Conservation (phyloP, 768 basidiomycete genomes). For the Russula virescens region DNA sequence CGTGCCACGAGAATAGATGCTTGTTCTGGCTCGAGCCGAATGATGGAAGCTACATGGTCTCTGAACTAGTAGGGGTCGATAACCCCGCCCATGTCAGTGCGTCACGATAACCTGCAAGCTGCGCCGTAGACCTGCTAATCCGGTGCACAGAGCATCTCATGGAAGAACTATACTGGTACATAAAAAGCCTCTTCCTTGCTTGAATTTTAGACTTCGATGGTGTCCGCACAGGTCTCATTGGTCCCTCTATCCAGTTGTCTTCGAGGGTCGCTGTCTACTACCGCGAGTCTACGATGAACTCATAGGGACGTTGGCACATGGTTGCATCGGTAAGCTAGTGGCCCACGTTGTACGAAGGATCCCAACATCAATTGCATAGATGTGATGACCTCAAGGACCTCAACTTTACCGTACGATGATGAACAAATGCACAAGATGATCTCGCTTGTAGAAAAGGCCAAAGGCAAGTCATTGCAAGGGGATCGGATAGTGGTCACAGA, state of each 20-base stretch:
- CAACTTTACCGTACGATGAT: slow-evolving; percentile 3
- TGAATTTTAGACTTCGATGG: not conserved
- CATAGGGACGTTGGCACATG: slow-evolving; percentile 34
- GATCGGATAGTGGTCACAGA: too few relatives aligned
- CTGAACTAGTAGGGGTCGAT: slow-evolving; percentile 4
- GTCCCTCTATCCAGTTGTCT: slow-evolving; percentile 27
- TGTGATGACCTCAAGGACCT: slow-evolving; percentile 9
- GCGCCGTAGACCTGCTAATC: not conserved
- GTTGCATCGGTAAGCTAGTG: slow-evolving; percentile 36
- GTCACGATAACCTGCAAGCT: not conserved
- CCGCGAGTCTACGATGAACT: slow-evolving; percentile 28
- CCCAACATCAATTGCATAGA: not conserved
- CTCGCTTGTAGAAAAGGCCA: slow-evolving; percentile 1
- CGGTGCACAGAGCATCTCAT: slow-evolving; percentile 22
- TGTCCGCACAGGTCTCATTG: slow-evolving; percentile 25
- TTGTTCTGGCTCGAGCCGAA: slow-evolving; percentile 51
- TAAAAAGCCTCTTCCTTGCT: not conserved
- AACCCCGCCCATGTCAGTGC: slow-evolving; percentile 16
- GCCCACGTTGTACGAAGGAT: not conserved
- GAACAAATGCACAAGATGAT: slow-evolving; percentile 5
- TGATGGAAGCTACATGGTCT: slow-evolving; percentile 33
- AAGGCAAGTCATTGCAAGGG: not conserved
- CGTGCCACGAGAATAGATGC: slow-evolving; percentile 38
- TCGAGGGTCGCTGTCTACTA: slow-evolving; percentile 10
- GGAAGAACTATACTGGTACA: slow-evolving; percentile 27